Evolutionary conservation across 164 flowering plant species (phyloP).

Genomic region (Magnolia changhungtana): DNA sequence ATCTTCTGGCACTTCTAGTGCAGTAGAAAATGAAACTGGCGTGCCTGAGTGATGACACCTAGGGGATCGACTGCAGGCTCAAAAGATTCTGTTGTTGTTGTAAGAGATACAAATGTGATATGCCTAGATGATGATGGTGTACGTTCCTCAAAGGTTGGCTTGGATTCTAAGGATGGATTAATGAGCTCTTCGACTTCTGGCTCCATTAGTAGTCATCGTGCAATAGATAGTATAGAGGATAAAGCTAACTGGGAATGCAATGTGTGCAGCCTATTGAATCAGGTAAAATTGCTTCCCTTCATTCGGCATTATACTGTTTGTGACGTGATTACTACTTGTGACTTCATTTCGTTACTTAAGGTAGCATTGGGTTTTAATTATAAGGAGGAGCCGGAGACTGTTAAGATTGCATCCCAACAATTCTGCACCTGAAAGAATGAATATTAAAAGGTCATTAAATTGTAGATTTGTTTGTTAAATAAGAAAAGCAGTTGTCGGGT

Average conservation of each 20-base stretch:
- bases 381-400: conserved; percentile 11
- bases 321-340: background rate
- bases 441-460: conserved; percentile 38
- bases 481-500: background rate
- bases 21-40: conserved; percentile 33
- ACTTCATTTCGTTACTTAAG: background rate
- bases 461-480: background rate
- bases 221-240: conserved; percentile 16
- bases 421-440: conserved; percentile 15
- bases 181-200: conserved; percentile 21
- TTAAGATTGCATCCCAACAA: conserved; percentile 33
- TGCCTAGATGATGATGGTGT: conserved; percentile 4
- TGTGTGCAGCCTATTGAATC: conserved; percentile 75
- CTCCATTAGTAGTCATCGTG: conserved; percentile 8
- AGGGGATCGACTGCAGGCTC: conserved; percentile 30
- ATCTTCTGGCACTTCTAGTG: conserved; percentile 30
- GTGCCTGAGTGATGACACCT: conserved; percentile 6
- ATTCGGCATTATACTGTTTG: background rate
- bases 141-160: background rate
- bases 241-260: conserved; percentile 63
- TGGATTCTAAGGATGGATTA: conserved; percentile 9
- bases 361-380: background rate
- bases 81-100: conserved; percentile 13
- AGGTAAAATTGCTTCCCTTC: conserved; percentile 34
- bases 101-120: conserved; percentile 11